A percentile compares a stretch with the other conserved stretches of the same genome.
Conservation (phyloP, 208 protist species). For the Trypanosoma brucei region DNA sequence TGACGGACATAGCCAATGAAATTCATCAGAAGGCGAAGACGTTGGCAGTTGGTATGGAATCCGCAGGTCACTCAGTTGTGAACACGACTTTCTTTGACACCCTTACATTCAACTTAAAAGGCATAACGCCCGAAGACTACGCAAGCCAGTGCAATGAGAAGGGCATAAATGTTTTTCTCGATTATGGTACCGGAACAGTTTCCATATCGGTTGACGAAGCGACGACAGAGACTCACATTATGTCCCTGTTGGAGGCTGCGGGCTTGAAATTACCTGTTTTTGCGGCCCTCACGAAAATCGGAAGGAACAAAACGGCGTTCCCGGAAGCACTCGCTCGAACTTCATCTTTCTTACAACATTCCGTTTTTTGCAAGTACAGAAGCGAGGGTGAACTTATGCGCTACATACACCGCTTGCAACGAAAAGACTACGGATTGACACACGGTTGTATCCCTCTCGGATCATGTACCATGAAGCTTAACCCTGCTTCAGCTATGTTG, state of each 20-base stretch:
- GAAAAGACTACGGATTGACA: constrained; percentile 92
- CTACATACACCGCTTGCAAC: constrained; percentile 94
- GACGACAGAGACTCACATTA: constrained; percentile 78
- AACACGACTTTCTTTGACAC: constrained; percentile 91
- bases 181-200: constrained; percentile 47
- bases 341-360: constrained; percentile 86
- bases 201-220: constrained; percentile 94
- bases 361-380: constrained; percentile 95
- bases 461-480: constrained; percentile 99
- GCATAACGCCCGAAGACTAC: constrained; percentile 51
- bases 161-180: constrained; percentile 90
- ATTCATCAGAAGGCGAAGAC: constrained; percentile 83
- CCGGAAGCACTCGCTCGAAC: constrained; percentile 55
- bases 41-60: constrained; percentile 82
- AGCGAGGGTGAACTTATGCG: constrained; percentile 95
- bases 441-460: constrained; percentile 97
- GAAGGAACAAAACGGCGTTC: constrained; percentile 34
- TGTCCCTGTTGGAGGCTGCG: constrained; percentile 61
- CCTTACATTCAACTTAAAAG: constrained; percentile 54
- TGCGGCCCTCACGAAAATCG: constrained; percentile 36
- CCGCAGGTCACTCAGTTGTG: constrained; percentile 51
- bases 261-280: constrained; percentile 57
- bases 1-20: constrained; percentile 89
- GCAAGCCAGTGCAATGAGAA: constrained; percentile 52
- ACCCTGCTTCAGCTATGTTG: constrained; percentile 94